phyloP scores from a whole-genome alignment of 495 filamentous ascomycete genomes.

The Penicillium soppii region DNA sequence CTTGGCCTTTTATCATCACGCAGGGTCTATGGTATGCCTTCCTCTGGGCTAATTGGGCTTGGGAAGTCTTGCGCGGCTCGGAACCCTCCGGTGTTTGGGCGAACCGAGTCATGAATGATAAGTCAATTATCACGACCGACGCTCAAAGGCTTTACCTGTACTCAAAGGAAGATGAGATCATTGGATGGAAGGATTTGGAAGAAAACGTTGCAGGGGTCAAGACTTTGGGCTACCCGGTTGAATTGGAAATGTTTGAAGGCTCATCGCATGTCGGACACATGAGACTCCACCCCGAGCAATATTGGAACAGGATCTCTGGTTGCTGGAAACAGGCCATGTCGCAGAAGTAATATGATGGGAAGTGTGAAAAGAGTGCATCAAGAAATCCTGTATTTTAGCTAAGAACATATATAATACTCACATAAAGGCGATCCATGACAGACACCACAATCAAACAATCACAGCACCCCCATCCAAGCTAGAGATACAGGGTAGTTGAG shows the following conservation, averaged over 20 bases:
- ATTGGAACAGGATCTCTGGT: constrained; percentile 48
- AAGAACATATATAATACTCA: constrained; percentile 3
- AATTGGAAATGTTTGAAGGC: constrained; percentile 49
- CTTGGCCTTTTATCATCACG: constrained; percentile 49
- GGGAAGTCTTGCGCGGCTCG: constrained; percentile 11
- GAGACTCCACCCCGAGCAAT: constrained; percentile 48
- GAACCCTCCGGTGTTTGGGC: constrained; percentile 25
- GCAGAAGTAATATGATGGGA: background rate
- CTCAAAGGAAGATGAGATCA: constrained; percentile 55
- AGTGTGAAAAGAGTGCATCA: background rate
- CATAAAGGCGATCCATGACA: background rate
- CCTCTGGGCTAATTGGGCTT: constrained; percentile 19
- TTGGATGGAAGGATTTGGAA: constrained; percentile 53
- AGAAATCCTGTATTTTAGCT: background rate
- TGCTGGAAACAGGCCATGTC: constrained; percentile 37
- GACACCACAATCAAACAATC: no score
- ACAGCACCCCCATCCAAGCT: no score
- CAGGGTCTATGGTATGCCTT: constrained; percentile 42
- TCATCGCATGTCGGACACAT: constrained; percentile 57
- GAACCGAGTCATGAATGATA: constrained; percentile 24
- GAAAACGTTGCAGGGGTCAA: constrained; percentile 44
- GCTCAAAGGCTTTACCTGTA: constrained; percentile 47
- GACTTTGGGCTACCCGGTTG: constrained; percentile 39
- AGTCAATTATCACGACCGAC: constrained; percentile 8
- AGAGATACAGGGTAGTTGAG: no score